Base-by-base conservation (phyloP, 345 rosid species). In the Gossypioides kirkii region DNA sequence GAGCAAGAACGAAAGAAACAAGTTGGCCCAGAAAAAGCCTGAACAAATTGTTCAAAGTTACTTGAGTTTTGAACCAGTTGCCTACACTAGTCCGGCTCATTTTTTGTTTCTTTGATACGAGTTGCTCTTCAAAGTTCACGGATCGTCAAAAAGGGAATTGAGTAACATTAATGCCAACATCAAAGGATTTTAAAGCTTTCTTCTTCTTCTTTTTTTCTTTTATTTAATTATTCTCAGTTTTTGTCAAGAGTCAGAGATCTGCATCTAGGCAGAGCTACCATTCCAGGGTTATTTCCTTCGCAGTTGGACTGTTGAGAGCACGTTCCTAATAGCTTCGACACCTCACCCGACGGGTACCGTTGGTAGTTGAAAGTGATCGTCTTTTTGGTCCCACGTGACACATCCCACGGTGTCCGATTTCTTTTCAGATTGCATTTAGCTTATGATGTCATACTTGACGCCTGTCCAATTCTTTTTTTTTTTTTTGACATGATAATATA, bases 21-120 rank as follows among this genome's bases (percentile, higher is more conserved):
- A 78, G 11, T 82, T 85, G 93, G 41, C 89, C 87, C 47, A 88
- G 77, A 20, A 85, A 65, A 42, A 84, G 73, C 42, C 79, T 55
- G 78, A 76, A 84, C 62, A 85, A n/a, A 43, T 81, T 83, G 61
- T 78, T 46, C 52, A 70, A 47, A 2, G 61, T 80, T 16, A 43
- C 61, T 20, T 74, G 78, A 59, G 69, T 76, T 78, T 78, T 76
- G 76, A 80, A 82, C 78, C 83, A 81, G 65, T 22, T 74, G 41
- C 12, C 28, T 17, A 71, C 52, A n/a, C 66, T 13, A 28, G 2
- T 28, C 23, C 18, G 71, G 64, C 69, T 71, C 81, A 77, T 76
- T 12, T 49, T 38, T 38, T 32, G 38, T 32, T 32, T 5, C 7
- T 32, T 32, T 32, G 38, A 32, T 32, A 32, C 4, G 0, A 32